A percentile compares a stretch with the other conserved stretches of the same genome.
These are phyloP conservation scores for Leccinum obscurum DNA, from an alignment of 768 basidiomycete species.

Conservation along the genomic window DNA sequence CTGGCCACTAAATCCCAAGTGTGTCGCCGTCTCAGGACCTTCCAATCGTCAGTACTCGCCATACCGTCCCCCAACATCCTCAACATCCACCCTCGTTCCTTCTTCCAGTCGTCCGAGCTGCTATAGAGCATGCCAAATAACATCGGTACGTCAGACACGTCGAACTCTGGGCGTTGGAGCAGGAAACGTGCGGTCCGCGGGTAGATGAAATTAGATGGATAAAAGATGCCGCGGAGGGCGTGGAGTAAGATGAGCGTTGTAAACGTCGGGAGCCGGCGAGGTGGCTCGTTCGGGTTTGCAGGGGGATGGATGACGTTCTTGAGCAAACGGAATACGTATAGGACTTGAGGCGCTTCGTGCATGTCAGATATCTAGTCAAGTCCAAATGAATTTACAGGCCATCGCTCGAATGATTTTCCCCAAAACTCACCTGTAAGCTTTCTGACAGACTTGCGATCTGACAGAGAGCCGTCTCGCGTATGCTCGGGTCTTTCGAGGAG, in stretches of 20 bases:
- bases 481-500: conserved; percentile 59
- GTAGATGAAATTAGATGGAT: conserved; percentile 87
- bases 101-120: conserved; percentile 74
- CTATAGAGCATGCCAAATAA: conserved; percentile 88
- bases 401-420: neutral
- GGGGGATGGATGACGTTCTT: conserved; percentile 18
- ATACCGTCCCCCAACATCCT: conserved; percentile 81
- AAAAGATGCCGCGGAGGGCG: conserved; percentile 77
- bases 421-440: conserved; percentile 56
- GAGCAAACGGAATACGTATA: conserved; percentile 60
- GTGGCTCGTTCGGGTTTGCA: conserved; percentile 47
- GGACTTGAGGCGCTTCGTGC: conserved; percentile 74
- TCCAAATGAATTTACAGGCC: neutral
- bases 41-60: conserved; percentile 77
- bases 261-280: conserved; percentile 69
- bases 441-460: conserved; percentile 64
- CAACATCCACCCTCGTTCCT: conserved; percentile 88
- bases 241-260: conserved; percentile 83
- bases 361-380: conserved; percentile 54
- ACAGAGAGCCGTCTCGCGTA: conserved; percentile 61
- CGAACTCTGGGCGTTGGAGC: conserved; percentile 83
- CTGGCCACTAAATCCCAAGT: conserved; percentile 89
- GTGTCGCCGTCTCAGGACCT: conserved; percentile 72
- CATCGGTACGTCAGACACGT: conserved; percentile 84
- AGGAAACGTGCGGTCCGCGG: conserved; percentile 86